phyloP scores from a whole-genome alignment of 2,329 filamentous ascomycete genomes.

The Ophiostoma ulmi region DNA sequence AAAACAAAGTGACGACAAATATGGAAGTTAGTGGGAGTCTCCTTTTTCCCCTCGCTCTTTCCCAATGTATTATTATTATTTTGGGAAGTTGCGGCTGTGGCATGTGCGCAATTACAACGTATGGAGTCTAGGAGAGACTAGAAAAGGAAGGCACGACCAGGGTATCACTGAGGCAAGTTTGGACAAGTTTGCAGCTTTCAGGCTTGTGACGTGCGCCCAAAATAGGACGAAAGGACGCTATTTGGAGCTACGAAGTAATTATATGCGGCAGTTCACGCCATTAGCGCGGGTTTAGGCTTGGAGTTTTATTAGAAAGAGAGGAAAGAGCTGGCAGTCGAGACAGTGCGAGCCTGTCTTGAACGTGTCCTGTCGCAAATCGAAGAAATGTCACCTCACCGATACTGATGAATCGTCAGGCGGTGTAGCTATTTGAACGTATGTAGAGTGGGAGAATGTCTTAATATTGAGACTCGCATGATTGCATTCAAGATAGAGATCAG shows the following conservation, averaged over 20 bases:
- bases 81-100: conserved; percentile 21
- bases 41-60: conserved; percentile 15
- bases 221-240: conserved; percentile 1
- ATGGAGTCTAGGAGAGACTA: background rate
- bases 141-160: background rate
- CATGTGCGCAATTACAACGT: conserved; percentile 20
- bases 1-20: background rate
- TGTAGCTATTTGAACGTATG: background rate
- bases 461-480: background rate
- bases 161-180: background rate
- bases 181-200: background rate
- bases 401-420: background rate
- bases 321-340: background rate
- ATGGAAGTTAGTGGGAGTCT: background rate
- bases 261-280: conserved; percentile 20
- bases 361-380: background rate
- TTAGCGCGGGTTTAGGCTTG: conserved; percentile 14
- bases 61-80: conserved; percentile 7
- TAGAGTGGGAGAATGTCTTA: background rate
- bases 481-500: background rate
- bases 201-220: background rate
- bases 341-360: background rate
- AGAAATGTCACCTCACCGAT: background rate
- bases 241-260: too few relatives aligned
- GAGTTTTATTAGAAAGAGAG: background rate